Percentiles rank a stretch among this genome's conserved stretches.
phyloP scores from a whole-genome alignment of 2,329 filamentous ascomycete genomes.

The Colletotrichum liriopes region DNA sequence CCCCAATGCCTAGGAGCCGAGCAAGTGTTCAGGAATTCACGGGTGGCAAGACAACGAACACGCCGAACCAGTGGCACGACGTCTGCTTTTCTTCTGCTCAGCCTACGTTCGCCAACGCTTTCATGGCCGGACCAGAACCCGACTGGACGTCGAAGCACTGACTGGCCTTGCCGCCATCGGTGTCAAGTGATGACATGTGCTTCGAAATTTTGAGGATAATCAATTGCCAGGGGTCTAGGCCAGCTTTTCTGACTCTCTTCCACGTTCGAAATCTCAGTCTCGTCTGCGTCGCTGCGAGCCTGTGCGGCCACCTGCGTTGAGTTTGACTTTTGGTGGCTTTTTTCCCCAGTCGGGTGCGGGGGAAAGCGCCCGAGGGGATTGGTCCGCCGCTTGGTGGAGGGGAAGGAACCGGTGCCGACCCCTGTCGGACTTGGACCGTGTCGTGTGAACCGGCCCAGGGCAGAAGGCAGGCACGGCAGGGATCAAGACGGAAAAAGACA shows the following conservation, averaged over 20 bases:
- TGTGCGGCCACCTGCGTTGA: conserved; percentile 10
- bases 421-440: background rate
- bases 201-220: background rate
- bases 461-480: conserved; percentile 10
- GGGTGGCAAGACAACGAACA: too few relatives aligned
- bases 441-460: background rate
- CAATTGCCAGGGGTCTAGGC: conserved; percentile 2
- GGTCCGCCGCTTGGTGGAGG: conserved; percentile 4
- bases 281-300: background rate
- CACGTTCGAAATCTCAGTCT: background rate
- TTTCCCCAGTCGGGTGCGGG: conserved; percentile 17
- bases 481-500: conserved; percentile 14
- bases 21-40: background rate
- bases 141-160: too few relatives aligned
- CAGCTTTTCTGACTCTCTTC: background rate
- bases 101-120: conserved; percentile 11
- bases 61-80: too few relatives aligned
- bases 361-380: conserved; percentile 18
- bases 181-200: conserved; percentile 2
- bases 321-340: conserved; percentile 19
- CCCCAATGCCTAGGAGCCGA: background rate
- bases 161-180: too few relatives aligned
- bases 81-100: background rate
- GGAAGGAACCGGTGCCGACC: background rate
- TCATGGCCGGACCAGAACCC: too few relatives aligned